A percentile compares a stretch with the other conserved stretches of the same genome.
Evolutionary conservation across 1,139 yeast species (phyloP).

Genomic region (Saccharomyces hybrid): DNA sequence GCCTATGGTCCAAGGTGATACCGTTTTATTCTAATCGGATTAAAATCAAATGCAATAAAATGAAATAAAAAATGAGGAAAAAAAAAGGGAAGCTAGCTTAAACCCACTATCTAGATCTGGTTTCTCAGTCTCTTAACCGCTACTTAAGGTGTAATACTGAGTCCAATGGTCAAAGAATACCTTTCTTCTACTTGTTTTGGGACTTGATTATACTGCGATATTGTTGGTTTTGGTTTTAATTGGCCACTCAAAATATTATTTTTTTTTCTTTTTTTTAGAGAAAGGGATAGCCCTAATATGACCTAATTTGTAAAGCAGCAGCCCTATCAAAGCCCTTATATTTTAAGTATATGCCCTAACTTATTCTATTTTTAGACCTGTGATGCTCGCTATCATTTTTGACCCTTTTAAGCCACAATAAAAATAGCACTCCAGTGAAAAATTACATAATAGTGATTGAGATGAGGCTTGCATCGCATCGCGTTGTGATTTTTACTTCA

Average conservation of each 20-base stretch:
- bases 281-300: neutral
- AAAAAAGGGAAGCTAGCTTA: neutral
- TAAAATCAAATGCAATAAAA: neutral
- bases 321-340: neutral
- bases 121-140: neutral
- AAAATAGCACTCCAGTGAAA: neutral
- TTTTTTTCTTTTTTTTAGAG: neutral
- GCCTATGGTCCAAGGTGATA: neutral
- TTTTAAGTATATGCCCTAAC: neutral
- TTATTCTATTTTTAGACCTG: neutral
- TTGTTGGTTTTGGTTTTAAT: neutral
- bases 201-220: neutral
- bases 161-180: neutral
- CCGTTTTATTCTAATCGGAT: neutral
- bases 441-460: neutral
- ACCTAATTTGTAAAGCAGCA: neutral
- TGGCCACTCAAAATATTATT: neutral
- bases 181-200: neutral
- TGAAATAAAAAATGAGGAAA: neutral
- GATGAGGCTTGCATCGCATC: neutral
- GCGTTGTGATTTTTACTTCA: neutral
- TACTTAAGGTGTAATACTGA: neutral
- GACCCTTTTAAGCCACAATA: neutral
- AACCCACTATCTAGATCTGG: neutral
- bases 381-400: neutral